A percentile compares a stretch with the other conserved stretches of the same genome.
Conservation (phyloP, 192 early-diverging fungal species). For the Gonapodya sp. region DNA sequence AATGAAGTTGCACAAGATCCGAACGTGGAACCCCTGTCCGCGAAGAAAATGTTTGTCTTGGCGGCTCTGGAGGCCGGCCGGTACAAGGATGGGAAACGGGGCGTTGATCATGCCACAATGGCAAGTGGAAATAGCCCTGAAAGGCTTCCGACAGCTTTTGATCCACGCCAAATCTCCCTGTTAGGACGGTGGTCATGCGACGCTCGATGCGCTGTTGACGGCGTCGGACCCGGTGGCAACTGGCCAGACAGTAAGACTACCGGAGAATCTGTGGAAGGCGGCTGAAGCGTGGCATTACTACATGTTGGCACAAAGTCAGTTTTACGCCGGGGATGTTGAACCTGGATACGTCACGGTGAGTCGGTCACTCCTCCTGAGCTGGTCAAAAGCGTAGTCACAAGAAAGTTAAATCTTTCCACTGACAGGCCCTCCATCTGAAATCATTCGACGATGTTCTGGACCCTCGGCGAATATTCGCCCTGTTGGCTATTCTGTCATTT, state of each 20-base stretch:
- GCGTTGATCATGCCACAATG: slow-evolving; percentile 17
- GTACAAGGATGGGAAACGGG: slow-evolving; percentile 30
- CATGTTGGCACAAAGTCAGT: slow-evolving; percentile 42
- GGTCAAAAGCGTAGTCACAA: too few relatives aligned
- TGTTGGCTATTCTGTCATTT: slow-evolving; percentile 37
- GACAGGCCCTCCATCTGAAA: slow-evolving; percentile 35
- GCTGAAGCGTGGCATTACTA: slow-evolving; percentile 55
- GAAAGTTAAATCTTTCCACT: background rate
- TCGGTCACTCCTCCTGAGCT: too few relatives aligned
- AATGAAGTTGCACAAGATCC: slow-evolving; percentile 26
- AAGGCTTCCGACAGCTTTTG: background rate
- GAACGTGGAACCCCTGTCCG: slow-evolving; percentile 25
- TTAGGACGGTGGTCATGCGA: background rate
- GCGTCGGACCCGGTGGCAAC: slow-evolving; percentile 29
- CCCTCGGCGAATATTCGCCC: slow-evolving; percentile 28
- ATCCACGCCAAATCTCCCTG: slow-evolving; percentile 1
- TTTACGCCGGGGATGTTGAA: slow-evolving; percentile 36
- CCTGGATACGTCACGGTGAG: slow-evolving; percentile 37
- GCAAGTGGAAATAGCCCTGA: slow-evolving; percentile 13
- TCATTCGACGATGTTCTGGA: slow-evolving; percentile 43
- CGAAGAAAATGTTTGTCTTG: slow-evolving; percentile 49
- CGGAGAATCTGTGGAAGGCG: slow-evolving; percentile 45
- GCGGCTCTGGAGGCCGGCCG: slow-evolving; percentile 48
- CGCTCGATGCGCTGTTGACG: background rate
- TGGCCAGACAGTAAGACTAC: slow-evolving; percentile 28